Conservation (phyloP, 176 grass and related monocot genomes). For the Luzula sylvatica region DNA sequence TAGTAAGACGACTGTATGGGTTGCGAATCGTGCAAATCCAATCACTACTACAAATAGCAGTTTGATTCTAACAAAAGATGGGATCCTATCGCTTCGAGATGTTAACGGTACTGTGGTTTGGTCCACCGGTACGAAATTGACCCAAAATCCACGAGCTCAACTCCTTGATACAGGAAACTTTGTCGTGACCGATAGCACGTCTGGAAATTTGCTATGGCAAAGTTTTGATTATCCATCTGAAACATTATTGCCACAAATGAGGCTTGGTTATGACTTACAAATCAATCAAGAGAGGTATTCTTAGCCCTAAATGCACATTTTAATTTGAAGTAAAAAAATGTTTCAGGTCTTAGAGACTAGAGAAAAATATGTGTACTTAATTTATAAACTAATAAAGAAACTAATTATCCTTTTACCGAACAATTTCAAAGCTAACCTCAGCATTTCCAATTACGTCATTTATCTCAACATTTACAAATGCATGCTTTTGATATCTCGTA, state of each 20-base stretch:
- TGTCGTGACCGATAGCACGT: constrained; percentile 11
- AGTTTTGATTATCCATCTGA: constrained; percentile 74
- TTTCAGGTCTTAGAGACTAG: too few relatives aligned
- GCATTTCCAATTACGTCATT: too few relatives aligned
- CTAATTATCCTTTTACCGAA: too few relatives aligned
- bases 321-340: too few relatives aligned
- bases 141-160: constrained; percentile 26
- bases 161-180: constrained; percentile 62
- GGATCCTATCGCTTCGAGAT: constrained; percentile 28
- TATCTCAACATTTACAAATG: too few relatives aligned
- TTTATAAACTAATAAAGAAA: too few relatives aligned
- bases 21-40: constrained; percentile 42
- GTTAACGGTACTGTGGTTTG: constrained; percentile 19
- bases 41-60: constrained; percentile 3
- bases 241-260: constrained; percentile 55
- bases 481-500: too few relatives aligned
- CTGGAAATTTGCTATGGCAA: constrained; percentile 33
- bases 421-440: too few relatives aligned
- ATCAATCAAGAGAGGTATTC: too few relatives aligned
- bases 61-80: constrained; percentile 21
- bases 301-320: too few relatives aligned
- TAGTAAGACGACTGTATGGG: background rate
- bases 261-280: constrained; percentile 34
- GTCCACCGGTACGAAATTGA: constrained; percentile 10
- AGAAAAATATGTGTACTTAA: too few relatives aligned